Evolutionary conservation across 129 eudicot genomes (phyloP).

Genomic region (Helichrysum umbraculigerum): DNA sequence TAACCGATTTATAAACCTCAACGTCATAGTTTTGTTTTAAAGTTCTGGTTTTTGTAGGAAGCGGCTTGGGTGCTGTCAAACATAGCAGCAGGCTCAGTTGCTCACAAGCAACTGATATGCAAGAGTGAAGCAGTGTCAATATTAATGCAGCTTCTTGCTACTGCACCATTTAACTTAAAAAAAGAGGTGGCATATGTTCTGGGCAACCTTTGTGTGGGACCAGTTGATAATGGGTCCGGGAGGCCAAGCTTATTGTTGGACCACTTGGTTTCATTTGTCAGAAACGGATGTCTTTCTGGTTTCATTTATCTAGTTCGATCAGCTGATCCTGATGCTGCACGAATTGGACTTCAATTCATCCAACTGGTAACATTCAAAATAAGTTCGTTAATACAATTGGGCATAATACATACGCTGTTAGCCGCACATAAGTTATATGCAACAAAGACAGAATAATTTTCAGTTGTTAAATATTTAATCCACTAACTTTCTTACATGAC

Average conservation of each 20-base stretch:
- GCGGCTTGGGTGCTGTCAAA: slow-evolving; percentile 97
- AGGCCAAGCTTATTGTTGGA: slow-evolving; percentile 68
- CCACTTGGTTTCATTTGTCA: slow-evolving; percentile 76
- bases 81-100: slow-evolving; percentile 88
- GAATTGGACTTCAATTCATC: slow-evolving; percentile 85
- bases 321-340: slow-evolving; percentile 94
- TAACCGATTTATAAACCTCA: neutral
- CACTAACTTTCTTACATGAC: neutral
- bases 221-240: slow-evolving; percentile 53
- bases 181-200: slow-evolving; percentile 89
- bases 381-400: neutral
- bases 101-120: slow-evolving; percentile 73
- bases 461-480: neutral
- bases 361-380: slow-evolving; percentile 59
- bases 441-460: neutral
- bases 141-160: slow-evolving; percentile 59
- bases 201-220: slow-evolving; percentile 93
- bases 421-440: neutral
- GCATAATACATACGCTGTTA: neutral
- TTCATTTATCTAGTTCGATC: slow-evolving; percentile 69
- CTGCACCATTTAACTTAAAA: slow-evolving; percentile 71
- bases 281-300: slow-evolving; percentile 78
- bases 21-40: neutral
- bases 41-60: slow-evolving; percentile 51
- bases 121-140: slow-evolving; percentile 65